Conservation (phyloP, 2,329 filamentous ascomycete genomes). For the Aspergillus sergii region DNA sequence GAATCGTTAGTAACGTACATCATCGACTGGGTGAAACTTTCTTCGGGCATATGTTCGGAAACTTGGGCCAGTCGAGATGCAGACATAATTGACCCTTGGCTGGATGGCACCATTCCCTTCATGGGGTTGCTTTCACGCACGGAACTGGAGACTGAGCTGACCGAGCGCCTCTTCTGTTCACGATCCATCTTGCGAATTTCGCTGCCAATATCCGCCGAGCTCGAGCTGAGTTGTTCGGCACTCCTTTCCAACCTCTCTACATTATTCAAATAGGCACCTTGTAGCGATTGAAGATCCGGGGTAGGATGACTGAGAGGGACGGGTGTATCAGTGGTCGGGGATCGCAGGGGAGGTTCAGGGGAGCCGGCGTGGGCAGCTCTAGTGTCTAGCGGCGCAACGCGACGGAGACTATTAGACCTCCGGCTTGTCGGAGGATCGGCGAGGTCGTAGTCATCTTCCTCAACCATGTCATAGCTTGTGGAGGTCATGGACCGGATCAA, state of each 20-base stretch:
- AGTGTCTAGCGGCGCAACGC: conserved; percentile 32
- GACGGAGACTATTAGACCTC: conserved; percentile 28
- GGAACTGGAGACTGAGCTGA: conserved; percentile 41
- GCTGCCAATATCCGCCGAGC: conserved; percentile 47
- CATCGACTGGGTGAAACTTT: conserved; percentile 15
- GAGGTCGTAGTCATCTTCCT: conserved; percentile 50
- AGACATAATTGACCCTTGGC: conserved; percentile 46
- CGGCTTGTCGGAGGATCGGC: conserved; percentile 30
- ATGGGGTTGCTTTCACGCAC: conserved; percentile 42
- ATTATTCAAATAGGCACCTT: conserved; percentile 54
- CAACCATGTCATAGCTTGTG: conserved; percentile 49
- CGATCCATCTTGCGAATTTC: conserved; percentile 50
- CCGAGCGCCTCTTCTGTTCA: conserved; percentile 47
- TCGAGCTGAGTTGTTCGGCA: conserved; percentile 52
- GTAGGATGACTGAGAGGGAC: conserved; percentile 51
- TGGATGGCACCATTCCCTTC: conserved; percentile 45
- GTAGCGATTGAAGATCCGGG: conserved; percentile 52
- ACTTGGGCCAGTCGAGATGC: conserved; percentile 43
- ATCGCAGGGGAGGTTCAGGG: conserved; percentile 39
- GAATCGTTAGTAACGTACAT: conserved; percentile 20
- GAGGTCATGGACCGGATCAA: conserved; percentile 43
- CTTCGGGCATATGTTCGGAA: conserved; percentile 43
- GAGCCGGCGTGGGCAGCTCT: conserved; percentile 18
- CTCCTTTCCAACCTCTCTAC: conserved; percentile 52
- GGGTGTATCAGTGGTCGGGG: conserved; percentile 44